phyloP scores from a whole-genome alignment of 1,139 yeast species.

The Taphrina populina region DNA sequence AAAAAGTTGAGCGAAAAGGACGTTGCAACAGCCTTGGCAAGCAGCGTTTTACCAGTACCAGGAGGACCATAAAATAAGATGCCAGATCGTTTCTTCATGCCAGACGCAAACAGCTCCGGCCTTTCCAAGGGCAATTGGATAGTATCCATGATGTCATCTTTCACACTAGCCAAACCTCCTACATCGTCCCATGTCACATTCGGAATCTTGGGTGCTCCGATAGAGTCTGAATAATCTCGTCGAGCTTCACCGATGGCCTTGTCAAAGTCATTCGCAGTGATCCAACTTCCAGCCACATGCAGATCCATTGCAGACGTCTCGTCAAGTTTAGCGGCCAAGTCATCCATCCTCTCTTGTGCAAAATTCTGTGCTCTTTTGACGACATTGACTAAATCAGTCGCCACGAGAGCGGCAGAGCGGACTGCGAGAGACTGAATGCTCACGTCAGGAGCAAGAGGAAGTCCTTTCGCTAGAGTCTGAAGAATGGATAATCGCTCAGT shows the following conservation, averaged over 20 bases:
- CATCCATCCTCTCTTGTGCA: slow-evolving; percentile 55
- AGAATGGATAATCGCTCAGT: slow-evolving; percentile 67
- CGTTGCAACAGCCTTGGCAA: slow-evolving; percentile 96
- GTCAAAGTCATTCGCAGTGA: slow-evolving; percentile 66
- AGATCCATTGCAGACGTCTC: slow-evolving; percentile 12
- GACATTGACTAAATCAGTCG: slow-evolving; percentile 75
- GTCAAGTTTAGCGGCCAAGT: slow-evolving; percentile 40
- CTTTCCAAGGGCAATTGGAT: slow-evolving; percentile 93
- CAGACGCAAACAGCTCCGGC: slow-evolving; percentile 83
- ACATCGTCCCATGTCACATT: slow-evolving; percentile 94
- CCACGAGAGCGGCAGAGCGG: slow-evolving; percentile 91
- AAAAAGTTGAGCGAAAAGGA: slow-evolving; percentile 90
- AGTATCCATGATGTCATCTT: slow-evolving; percentile 89
- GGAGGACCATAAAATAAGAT: slow-evolving; percentile 96
- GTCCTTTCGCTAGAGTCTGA: slow-evolving; percentile 40
- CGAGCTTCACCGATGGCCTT: slow-evolving; percentile 78
- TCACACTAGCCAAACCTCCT: slow-evolving; percentile 85
- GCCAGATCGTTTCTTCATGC: slow-evolving; percentile 88
- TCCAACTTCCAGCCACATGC: slow-evolving; percentile 41
- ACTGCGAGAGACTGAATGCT: slow-evolving; percentile 62
- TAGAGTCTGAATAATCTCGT: slow-evolving; percentile 83
- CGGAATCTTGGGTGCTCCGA: slow-evolving; percentile 96
- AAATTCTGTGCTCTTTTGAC: slow-evolving; percentile 62
- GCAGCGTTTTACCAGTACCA: slow-evolving; percentile 91
- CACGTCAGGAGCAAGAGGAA: slow-evolving; percentile 54